Percentiles rank a stretch among this genome's conserved stretches.
These are phyloP conservation scores for Komagataella pastoris DNA, from an alignment of 805 yeast genomes.

Conservation along the genomic window DNA sequence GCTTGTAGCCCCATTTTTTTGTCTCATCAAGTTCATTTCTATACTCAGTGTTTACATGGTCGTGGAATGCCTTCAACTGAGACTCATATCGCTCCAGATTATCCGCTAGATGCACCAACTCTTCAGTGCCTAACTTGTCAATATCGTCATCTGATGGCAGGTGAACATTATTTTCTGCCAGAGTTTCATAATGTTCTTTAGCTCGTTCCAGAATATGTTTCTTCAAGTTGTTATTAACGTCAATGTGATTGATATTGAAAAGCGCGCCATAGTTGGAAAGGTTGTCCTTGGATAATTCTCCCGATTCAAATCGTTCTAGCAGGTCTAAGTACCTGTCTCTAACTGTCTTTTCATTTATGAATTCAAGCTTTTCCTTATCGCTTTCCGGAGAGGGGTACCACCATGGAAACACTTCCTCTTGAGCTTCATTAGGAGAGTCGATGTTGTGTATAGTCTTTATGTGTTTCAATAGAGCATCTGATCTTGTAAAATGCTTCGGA, in stretches of 20 bases:
- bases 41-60: not conserved
- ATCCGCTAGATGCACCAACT: constrained; percentile 6
- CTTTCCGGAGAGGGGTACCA: constrained; percentile 1
- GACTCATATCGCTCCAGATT: not conserved
- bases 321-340: constrained; percentile 1
- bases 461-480: constrained; percentile 55
- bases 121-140: constrained; percentile 8
- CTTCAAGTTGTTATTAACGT: constrained; percentile 7
- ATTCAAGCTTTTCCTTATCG: not conserved
- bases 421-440: constrained; percentile 12
- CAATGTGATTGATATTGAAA: constrained; percentile 5
- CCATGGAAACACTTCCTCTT: constrained; percentile 4
- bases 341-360: not conserved
- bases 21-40: not conserved
- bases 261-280: constrained; percentile 5
- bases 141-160: constrained; percentile 5
- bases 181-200: not conserved
- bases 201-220: constrained; percentile 2
- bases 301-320: not conserved
- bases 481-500: constrained; percentile 39
- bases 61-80: not conserved
- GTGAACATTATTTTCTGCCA: constrained; percentile 1
- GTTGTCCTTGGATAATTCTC: constrained; percentile 1
- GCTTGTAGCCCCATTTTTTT: not conserved
- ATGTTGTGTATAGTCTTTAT: constrained; percentile 47